These are phyloP conservation scores for Hibiscus syriacus DNA, from an alignment of 345 rosid species.

Conservation along the genomic window DNA sequence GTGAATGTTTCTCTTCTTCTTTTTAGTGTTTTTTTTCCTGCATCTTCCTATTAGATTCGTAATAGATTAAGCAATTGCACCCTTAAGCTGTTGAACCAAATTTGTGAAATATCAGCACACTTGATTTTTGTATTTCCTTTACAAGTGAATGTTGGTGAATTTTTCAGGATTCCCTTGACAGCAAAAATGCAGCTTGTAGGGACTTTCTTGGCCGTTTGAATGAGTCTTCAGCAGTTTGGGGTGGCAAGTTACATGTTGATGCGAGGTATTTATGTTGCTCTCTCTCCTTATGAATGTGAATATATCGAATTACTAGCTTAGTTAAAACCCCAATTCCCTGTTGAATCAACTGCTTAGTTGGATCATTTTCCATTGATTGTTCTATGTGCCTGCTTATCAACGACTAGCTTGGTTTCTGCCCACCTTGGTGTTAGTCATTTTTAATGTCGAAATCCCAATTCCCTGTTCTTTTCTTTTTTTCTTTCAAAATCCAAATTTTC, in stretches of 20 bases:
- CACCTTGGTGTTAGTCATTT: no score
- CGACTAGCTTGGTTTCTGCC: neutral
- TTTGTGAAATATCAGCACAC: neutral
- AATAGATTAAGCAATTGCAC: constrained; percentile 5
- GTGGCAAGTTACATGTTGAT: constrained; percentile 53
- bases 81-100: neutral
- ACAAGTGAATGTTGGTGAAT: constrained; percentile 8
- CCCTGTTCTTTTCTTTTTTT: no score
- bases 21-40: neutral
- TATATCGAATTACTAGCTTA: neutral
- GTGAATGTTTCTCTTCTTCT: neutral
- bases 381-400: neutral
- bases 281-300: neutral
- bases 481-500: no score
- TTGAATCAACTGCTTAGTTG: neutral
- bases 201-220: constrained; percentile 54
- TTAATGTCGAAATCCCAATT: neutral
- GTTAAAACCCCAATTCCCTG: neutral
- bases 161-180: constrained; percentile 65
- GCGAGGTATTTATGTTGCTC: constrained; percentile 48
- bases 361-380: no score
- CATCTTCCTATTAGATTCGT: neutral
- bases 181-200: constrained; percentile 53
- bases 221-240: constrained; percentile 66
- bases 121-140: neutral